Base-by-base conservation (phyloP, 768 basidiomycete genomes). In the Phallus indusiatus region DNA sequence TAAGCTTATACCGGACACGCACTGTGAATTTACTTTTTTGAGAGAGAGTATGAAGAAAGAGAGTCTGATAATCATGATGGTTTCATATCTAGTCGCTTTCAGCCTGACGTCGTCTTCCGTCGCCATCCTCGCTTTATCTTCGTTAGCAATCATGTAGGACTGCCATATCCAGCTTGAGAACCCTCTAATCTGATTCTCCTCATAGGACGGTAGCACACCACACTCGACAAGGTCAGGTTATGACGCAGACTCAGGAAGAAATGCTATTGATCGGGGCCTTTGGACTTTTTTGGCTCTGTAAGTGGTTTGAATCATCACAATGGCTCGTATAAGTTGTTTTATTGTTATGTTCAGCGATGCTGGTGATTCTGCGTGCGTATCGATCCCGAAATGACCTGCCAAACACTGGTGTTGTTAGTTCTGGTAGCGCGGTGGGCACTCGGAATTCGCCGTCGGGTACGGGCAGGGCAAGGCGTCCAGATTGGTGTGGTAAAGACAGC, bases 241-340 rank as follows among this genome's bases (percentile, higher is more conserved):
- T 91, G 64, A 82, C 85, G 49, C 82, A 81, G 64, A 76, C 75
- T 57, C 89, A 91, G 65, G 86, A 89, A 66, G 87, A 91, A 66
- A 77, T 82, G 70, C 73, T 86, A 18, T 66, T 91, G 69, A 85
- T 91, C 61, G 82, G 75, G 5, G 83, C 84, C 2, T 77, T 90
- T 59, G 87, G 83, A 11, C 71, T 90, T 60, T 81, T 87, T 67
- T 90, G 86, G 86, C 74, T 90, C 53, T 86, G 89, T 89, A 68
- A 68, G 81, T 73, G 35, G 53, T 35, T 17, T 48, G 16, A 37
- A 51, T n/a, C 18, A 57, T 49, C 56, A 12, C 47, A 9, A 21
- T n/a, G 21, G 11, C 22, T 22, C 56, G 20, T 28, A 57, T 2
- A 20, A 47, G 4, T 56, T 3, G 18, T 28, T 12, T 34, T 52